These are phyloP conservation scores for Pseudomonodictys pantanalensis DNA, from an alignment of 495 filamentous ascomycete genomes.

Conservation along the genomic window DNA sequence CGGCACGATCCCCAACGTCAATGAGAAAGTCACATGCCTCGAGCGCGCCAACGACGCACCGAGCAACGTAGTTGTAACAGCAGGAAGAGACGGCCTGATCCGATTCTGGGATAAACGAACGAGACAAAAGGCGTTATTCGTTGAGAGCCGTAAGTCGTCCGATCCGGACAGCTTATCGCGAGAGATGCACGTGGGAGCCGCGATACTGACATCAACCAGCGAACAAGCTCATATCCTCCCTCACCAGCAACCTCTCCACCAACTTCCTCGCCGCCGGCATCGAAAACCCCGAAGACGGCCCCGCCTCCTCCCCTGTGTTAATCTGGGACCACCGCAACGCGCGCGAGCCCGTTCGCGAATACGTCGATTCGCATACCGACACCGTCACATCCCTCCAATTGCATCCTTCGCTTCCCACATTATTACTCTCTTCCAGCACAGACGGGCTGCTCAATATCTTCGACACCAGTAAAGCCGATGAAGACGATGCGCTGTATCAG, in stretches of 20 bases:
- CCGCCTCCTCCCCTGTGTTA: slow-evolving; percentile 64
- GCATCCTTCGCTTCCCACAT: slow-evolving; percentile 59
- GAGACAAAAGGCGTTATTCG: slow-evolving; percentile 19
- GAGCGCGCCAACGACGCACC: slow-evolving; percentile 45
- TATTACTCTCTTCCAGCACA: slow-evolving; percentile 83
- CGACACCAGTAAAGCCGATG: slow-evolving; percentile 62
- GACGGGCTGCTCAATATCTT: slow-evolving; percentile 87
- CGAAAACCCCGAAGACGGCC: slow-evolving; percentile 61
- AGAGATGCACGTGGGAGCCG: neutral
- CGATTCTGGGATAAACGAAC: slow-evolving; percentile 56
- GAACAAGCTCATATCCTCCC: slow-evolving; percentile 57
- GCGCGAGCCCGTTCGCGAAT: slow-evolving; percentile 54
- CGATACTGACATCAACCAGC: slow-evolving; percentile 27
- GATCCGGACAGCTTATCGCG: neutral
- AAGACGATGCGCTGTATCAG: slow-evolving; percentile 77
- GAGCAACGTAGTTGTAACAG: slow-evolving; percentile 50
- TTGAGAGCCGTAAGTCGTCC: slow-evolving; percentile 30
- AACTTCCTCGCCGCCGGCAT: slow-evolving; percentile 71
- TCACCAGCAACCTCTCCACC: slow-evolving; percentile 58
- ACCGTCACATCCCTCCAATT: slow-evolving; percentile 76
- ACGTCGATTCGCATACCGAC: slow-evolving; percentile 86
- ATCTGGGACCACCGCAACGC: slow-evolving; percentile 74
- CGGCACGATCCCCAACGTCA: slow-evolving; percentile 45
- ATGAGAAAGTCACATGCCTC: slow-evolving; percentile 58
- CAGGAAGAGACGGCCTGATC: slow-evolving; percentile 61